These are phyloP conservation scores for Cicer judaicum DNA, from an alignment of 306 rosid genomes.

Conservation along the genomic window DNA sequence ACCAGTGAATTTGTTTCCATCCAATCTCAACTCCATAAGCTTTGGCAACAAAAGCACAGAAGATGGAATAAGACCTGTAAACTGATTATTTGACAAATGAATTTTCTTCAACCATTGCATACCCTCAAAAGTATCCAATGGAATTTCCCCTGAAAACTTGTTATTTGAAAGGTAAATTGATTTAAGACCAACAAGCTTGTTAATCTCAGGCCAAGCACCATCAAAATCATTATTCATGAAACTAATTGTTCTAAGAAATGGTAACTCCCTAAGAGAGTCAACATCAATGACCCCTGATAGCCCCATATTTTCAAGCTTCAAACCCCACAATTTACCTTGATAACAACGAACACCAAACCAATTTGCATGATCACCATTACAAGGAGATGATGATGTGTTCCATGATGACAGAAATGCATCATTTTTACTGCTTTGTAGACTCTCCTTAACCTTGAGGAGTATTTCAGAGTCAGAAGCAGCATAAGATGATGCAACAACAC, in stretches of 20 bases:
- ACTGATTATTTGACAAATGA: conserved; percentile 60
- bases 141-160: conserved; percentile 68
- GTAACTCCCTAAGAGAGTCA: conserved; percentile 50
- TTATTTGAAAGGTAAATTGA: conserved; percentile 64
- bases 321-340: conserved; percentile 60
- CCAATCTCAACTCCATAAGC: conserved; percentile 64
- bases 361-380: conserved; percentile 41
- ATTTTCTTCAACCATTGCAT: conserved; percentile 74
- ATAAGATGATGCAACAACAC: conserved; percentile 12
- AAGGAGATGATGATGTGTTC: conserved; percentile 54
- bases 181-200: conserved; percentile 54
- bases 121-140: conserved; percentile 46
- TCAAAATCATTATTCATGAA: conserved; percentile 64
- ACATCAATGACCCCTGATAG: conserved; percentile 68
- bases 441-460: conserved; percentile 67
- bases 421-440: conserved; percentile 34
- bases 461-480: conserved; percentile 52
- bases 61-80: conserved; percentile 64
- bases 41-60: conserved; percentile 53
- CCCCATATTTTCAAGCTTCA: conserved; percentile 73
- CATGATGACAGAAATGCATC: conserved; percentile 47
- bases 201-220: conserved; percentile 57
- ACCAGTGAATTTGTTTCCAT: conserved; percentile 68
- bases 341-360: conserved; percentile 78
- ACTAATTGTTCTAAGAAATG: conserved; percentile 63